Conservation (phyloP, 139 green algal species). For the Chlorella ohadii region DNA sequence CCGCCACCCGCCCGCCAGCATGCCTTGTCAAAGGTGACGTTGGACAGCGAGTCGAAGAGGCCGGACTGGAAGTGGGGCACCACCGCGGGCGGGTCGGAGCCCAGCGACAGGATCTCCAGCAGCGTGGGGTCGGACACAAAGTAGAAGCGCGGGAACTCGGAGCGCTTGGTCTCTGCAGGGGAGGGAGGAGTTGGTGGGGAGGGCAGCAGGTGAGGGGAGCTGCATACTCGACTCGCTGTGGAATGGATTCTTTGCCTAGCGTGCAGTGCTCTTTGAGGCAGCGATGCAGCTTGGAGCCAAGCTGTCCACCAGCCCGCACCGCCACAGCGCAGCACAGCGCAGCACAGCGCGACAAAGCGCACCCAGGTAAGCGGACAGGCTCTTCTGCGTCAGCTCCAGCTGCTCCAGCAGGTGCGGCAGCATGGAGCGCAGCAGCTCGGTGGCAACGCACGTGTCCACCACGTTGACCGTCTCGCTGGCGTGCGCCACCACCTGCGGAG, state of each 20-base stretch:
- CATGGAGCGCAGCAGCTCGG: constrained; percentile 93
- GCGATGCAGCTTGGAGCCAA: neutral
- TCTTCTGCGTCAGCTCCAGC: constrained; percentile 97
- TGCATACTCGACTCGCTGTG: too few species aligned
- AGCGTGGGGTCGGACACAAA: constrained; percentile 97
- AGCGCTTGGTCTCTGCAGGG: constrained; percentile 86
- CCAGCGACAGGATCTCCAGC: constrained; percentile 96
- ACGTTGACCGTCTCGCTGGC: constrained; percentile 87
- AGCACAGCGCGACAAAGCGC: constrained; percentile 7
- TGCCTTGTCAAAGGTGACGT: constrained; percentile 92
- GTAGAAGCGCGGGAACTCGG: constrained; percentile 97
- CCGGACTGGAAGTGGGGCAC: constrained; percentile 96
- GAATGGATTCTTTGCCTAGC: too few species aligned
- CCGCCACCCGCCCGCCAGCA: too few species aligned
- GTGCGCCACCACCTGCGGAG: constrained; percentile 78
- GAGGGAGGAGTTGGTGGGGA: neutral
- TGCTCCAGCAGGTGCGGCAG: constrained; percentile 94
- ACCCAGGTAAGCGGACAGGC: constrained; percentile 89
- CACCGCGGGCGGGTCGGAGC: constrained; percentile 89
- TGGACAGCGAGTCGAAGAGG: constrained; percentile 92
- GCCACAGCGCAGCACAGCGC: too few species aligned
- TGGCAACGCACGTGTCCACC: constrained; percentile 82
- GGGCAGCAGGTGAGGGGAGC: too few species aligned
- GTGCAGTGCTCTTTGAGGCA: too few species aligned
- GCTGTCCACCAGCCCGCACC: too few species aligned